phyloP scores from a whole-genome alignment of 208 protist species.

The Trypanosoma caninum region DNA sequence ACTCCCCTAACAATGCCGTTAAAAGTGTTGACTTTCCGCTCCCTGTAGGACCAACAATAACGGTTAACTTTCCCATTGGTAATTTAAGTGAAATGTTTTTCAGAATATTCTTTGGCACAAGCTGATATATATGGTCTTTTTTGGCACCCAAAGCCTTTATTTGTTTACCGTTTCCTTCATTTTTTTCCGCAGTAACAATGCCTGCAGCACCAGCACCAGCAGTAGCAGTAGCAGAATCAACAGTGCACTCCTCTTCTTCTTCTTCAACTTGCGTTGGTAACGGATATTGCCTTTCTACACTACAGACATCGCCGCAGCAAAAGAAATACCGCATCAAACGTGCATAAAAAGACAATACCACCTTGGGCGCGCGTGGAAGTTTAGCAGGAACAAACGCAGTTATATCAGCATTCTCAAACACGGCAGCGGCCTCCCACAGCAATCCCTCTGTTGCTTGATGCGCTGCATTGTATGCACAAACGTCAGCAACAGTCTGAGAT shows the following conservation, averaged over 20 bases:
- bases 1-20: constrained; percentile 29
- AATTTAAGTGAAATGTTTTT: constrained; percentile 33
- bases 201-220: too few relatives aligned
- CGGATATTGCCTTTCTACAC: constrained; percentile 4
- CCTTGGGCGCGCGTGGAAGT: constrained; percentile 35
- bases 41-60: constrained; percentile 67
- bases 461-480: constrained; percentile 17
- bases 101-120: constrained; percentile 34
- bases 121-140: too few relatives aligned
- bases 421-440: constrained; percentile 32
- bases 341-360: constrained; percentile 1
- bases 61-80: constrained; percentile 49
- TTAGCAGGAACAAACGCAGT: constrained; percentile 56
- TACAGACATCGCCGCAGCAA: constrained; percentile 29
- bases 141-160: constrained; percentile 27
- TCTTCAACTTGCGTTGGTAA: constrained; percentile 7
- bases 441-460: neutral
- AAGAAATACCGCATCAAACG: constrained; percentile 11
- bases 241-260: neutral
- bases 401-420: constrained; percentile 41
- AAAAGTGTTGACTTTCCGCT: constrained; percentile 73
- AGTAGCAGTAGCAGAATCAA: neutral
- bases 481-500: constrained; percentile 20
- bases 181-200: too few relatives aligned
- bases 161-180: neutral